Base-by-base conservation (phyloP, 306 rosid genomes). In the Luffa acutangula region DNA sequence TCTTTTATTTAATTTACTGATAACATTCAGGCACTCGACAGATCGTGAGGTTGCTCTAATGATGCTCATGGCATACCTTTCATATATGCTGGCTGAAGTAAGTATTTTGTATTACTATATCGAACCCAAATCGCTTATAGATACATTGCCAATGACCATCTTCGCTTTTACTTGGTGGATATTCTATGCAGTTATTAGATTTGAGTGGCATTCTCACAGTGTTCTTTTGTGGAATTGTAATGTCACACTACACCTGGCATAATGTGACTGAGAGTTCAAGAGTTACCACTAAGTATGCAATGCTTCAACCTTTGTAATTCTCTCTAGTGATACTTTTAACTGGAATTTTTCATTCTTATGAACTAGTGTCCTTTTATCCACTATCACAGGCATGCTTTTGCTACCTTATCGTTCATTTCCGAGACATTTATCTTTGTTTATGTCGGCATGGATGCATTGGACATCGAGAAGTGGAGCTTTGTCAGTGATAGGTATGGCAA, bases 241-340 rank as follows among this genome's bases (percentile, higher is more conserved):
- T 96, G 99, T 96, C 99, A 18, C 99, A 96, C 80, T 96, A 96
- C 87, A 96, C 99, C 49, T 96, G 99, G 98, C 99, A 93, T 86
- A 96, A 96, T 74, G 98, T 96, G 78, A 91, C 97, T 0, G 98
- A 96, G 83, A 84, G 94, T 85, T 96, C 99, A 82, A 91, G 98
- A 88, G 79, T 89, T 79, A 96, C 98, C 21, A 96, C 99, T 78
- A 96, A 91, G 99, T 96, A 86, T 37, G 88, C 60, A 79, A 20
- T 77, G 56, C 65, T 82, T 82, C 21, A 65, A 21, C 76, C 75
- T 49, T 84, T 80, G 71, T 42, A 39, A 64, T 80, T 59, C 77
- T 70, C 62, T 74, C 75, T 1, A 73, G n/a, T 75, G 77, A 52
- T 60, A 49, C 57, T 6, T 53, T 21, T 46, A 78, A 67, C 66